Conservation (phyloP, 352 stramenopile genomes). For the Globisporangium paddicum region DNA sequence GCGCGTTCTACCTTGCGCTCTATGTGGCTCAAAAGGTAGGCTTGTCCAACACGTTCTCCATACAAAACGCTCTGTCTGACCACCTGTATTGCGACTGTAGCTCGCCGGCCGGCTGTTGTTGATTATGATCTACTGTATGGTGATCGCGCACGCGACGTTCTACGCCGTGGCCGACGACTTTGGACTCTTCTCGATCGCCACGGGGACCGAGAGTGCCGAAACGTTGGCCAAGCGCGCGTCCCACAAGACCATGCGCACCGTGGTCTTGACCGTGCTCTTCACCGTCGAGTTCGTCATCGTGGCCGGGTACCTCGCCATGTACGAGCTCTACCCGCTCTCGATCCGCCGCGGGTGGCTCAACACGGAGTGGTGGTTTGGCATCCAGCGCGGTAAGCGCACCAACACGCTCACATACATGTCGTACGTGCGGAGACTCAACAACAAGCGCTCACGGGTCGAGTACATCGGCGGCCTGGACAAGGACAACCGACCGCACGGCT, state of each 20-base stretch:
- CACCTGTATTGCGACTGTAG: neutral
- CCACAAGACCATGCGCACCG: slow-evolving; percentile 6
- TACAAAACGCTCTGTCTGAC: too few species aligned
- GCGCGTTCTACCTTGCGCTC: slow-evolving; percentile 16
- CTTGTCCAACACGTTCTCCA: too few species aligned
- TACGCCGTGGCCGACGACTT: slow-evolving; percentile 24
- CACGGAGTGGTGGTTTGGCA: slow-evolving; percentile 27
- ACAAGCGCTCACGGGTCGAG: slow-evolving; percentile 21
- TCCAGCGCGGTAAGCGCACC: slow-evolving; percentile 19
- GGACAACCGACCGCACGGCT: slow-evolving; percentile 36
- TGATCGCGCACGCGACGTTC: slow-evolving; percentile 22
- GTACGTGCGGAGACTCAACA: slow-evolving; percentile 5
- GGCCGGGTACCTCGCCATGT: slow-evolving; percentile 26
- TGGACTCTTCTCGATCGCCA: slow-evolving; percentile 15
- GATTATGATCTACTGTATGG: slow-evolving; percentile 21
- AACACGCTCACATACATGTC: slow-evolving; percentile 31
- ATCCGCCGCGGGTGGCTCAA: slow-evolving; percentile 32
- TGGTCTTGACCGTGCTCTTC: slow-evolving; percentile 21
- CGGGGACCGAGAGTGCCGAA: neutral
- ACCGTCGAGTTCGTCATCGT: slow-evolving; percentile 28
- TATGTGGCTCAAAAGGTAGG: slow-evolving; percentile 15
- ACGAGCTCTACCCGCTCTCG: slow-evolving; percentile 37
- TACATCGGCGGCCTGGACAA: slow-evolving; percentile 42
- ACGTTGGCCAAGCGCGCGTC: neutral
- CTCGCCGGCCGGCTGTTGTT: slow-evolving; percentile 9